phyloP scores from a whole-genome alignment of 345 rosid species.

The Alliaria petiolata region DNA sequence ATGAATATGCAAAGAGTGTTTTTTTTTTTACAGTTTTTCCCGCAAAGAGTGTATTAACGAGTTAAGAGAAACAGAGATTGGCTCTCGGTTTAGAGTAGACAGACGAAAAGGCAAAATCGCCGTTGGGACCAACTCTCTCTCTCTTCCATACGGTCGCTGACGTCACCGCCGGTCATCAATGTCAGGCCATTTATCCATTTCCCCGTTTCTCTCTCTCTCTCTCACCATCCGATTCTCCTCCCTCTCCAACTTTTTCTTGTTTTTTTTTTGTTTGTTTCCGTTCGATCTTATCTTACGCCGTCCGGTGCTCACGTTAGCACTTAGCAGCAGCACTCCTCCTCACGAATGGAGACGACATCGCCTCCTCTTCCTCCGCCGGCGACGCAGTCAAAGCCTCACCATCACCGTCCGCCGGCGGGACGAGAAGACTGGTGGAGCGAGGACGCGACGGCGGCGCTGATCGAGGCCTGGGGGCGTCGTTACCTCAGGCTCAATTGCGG shows the following conservation, averaged over 20 bases:
- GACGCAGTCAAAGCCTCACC: constrained; percentile 13
- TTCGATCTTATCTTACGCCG: not conserved
- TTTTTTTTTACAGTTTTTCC: too few species aligned
- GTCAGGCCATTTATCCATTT: not conserved
- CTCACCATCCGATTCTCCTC: not conserved
- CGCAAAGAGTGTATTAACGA: too few species aligned
- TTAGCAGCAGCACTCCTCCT: not conserved
- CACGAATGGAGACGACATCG: constrained; percentile 19
- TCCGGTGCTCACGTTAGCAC: not conserved
- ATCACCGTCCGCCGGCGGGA: constrained; percentile 32
- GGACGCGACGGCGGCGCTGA: constrained; percentile 63
- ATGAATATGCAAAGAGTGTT: too few species aligned
- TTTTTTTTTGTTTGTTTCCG: not conserved
- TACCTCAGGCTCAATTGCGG: constrained; percentile 66
- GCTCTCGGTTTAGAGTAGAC: too few species aligned
- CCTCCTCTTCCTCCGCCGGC: constrained; percentile 7
- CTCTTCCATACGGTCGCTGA: not conserved
- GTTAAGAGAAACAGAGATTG: not conserved
- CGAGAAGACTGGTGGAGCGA: constrained; percentile 97
- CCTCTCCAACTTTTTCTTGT: not conserved
- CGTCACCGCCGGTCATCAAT: constrained; percentile 5
- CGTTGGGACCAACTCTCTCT: not conserved
- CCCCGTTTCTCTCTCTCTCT: not conserved
- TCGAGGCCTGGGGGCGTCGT: constrained; percentile 85
- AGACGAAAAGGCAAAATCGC: not conserved